phyloP scores from a whole-genome alignment of 2,329 filamentous ascomycete species.

The Paradendryphiella salina region DNA sequence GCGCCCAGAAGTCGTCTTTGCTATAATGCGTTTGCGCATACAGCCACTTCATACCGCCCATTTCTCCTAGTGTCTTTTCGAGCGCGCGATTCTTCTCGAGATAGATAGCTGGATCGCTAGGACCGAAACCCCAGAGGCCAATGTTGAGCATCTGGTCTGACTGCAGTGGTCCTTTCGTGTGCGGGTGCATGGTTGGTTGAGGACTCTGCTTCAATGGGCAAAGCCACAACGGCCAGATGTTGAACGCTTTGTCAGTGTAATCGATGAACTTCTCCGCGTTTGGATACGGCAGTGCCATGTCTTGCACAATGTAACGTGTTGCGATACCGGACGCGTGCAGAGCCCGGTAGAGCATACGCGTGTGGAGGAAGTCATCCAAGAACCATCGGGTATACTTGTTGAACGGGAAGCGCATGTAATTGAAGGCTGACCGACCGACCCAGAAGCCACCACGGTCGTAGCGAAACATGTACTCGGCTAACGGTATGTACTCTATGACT shows the following conservation, averaged over 20 bases:
- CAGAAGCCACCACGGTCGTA: conserved; percentile 73
- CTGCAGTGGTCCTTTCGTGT: conserved; percentile 34
- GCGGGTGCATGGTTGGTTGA: conserved; percentile 42
- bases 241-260: conserved; percentile 47
- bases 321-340: conserved; percentile 64
- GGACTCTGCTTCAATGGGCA: conserved; percentile 50
- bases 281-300: conserved; percentile 56
- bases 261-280: conserved; percentile 51
- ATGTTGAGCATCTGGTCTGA: conserved; percentile 56
- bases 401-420: conserved; percentile 67
- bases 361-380: conserved; percentile 66
- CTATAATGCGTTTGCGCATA: conserved; percentile 72
- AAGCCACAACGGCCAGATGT: conserved; percentile 55
- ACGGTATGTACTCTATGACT: conserved; percentile 60
- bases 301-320: conserved; percentile 66
- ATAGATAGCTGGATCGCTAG: conserved; percentile 47
- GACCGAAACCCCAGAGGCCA: conserved; percentile 77
- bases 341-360: conserved; percentile 67
- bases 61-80: conserved; percentile 61
- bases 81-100: conserved; percentile 62
- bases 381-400: conserved; percentile 64
- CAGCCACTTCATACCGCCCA: conserved; percentile 69
- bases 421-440: conserved; percentile 65
- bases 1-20: conserved; percentile 68
- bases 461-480: conserved; percentile 70